A percentile compares a stretch with the other conserved stretches of the same genome.
phyloP scores from a whole-genome alignment of 495 filamentous ascomycete genomes.

The Lindgomyces ingoldianus region DNA sequence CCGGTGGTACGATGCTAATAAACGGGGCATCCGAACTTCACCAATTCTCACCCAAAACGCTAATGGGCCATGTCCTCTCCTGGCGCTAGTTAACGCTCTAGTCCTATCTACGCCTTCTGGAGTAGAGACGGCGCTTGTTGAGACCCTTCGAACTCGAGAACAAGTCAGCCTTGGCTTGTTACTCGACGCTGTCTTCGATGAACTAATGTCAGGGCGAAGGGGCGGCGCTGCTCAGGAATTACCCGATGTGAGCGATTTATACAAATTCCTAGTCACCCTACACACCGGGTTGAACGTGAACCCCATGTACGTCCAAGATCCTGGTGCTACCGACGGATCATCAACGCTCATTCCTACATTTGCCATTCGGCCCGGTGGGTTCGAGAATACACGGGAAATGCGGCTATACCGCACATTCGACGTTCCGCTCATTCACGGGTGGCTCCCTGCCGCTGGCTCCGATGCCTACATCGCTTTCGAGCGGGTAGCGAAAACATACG shows the following conservation, averaged over 20 bases:
- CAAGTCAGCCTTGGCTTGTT: conserved; percentile 84
- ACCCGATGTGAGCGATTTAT: conserved; percentile 85
- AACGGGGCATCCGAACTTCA: conserved; percentile 57
- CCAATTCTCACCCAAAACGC: conserved; percentile 88
- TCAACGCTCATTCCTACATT: conserved; percentile 1
- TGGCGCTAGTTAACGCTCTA: conserved; percentile 91
- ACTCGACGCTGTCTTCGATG: conserved; percentile 85
- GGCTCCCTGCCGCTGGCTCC: conserved; percentile 71
- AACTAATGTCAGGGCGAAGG: conserved; percentile 72
- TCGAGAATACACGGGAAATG: conserved; percentile 82
- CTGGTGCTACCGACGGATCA: conserved; percentile 28
- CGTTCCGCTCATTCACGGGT: conserved; percentile 90
- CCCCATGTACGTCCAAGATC: conserved; percentile 69
- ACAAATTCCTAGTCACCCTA: conserved; percentile 80
- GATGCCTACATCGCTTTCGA: conserved; percentile 65
- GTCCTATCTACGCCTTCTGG: conserved; percentile 72
- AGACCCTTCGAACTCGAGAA: conserved; percentile 74
- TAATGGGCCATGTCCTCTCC: conserved; percentile 90
- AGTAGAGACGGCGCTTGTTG: conserved; percentile 67
- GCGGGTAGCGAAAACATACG: conserved; percentile 76
- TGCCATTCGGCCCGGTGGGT: conserved; percentile 61
- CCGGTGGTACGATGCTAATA: conserved; percentile 58
- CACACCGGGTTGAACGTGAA: conserved; percentile 99
- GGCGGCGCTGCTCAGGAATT: conserved; percentile 56
- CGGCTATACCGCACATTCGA: conserved; percentile 81